Conservation (phyloP, 352 stramenopile genomes). For the Pythium sukuiense region DNA sequence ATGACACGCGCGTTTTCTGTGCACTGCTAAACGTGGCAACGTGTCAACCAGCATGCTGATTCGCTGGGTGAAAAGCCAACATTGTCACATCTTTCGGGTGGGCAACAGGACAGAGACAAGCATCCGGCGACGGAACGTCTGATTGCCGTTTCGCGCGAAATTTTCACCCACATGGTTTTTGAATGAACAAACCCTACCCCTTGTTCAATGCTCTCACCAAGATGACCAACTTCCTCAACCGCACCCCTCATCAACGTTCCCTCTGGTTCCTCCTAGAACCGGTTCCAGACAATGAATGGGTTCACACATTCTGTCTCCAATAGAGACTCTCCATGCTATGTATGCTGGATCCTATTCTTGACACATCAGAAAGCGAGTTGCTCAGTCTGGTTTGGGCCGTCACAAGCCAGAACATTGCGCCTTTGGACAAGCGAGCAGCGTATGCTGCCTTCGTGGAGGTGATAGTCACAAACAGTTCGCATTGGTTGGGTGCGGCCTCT, state of each 20-base stretch:
- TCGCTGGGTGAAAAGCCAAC: not conserved
- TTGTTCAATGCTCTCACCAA: not conserved
- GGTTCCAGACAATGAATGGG: not conserved
- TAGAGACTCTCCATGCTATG: no score
- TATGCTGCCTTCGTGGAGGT: not conserved
- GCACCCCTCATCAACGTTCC: not conserved
- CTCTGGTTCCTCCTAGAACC: not conserved
- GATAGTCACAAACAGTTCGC: not conserved
- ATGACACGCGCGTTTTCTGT: not conserved
- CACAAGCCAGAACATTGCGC: not conserved
- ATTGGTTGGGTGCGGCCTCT: not conserved
- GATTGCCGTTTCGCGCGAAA: constrained; percentile 10
- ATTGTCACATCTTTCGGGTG: not conserved
- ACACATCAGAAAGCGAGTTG: not conserved
- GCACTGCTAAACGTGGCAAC: not conserved
- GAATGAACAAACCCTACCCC: not conserved
- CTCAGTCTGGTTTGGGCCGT: not conserved
- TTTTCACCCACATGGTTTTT: not conserved
- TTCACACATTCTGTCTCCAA: not conserved
- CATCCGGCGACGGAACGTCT: not conserved
- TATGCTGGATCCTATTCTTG: not conserved
- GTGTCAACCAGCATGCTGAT: not conserved
- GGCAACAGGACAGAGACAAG: not conserved
- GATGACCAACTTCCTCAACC: constrained; percentile 3
- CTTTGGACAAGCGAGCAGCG: not conserved